Conservation (phyloP, 768 basidiomycete species). For the Termitomyces sp. region DNA sequence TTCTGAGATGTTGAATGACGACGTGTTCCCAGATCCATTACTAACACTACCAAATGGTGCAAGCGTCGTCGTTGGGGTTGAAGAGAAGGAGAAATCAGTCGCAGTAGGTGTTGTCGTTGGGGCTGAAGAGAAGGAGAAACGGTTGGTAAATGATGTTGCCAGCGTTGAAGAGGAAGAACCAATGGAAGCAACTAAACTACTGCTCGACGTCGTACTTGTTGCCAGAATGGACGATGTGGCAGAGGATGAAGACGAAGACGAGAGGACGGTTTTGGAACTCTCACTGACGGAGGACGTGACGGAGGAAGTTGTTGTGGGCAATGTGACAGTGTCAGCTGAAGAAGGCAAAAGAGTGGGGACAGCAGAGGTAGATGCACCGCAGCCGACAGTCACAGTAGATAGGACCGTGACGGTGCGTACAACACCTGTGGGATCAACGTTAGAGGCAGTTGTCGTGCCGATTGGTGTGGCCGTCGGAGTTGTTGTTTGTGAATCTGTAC, state of each 20-base stretch:
- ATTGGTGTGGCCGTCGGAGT: background rate
- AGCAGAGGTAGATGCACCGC: slow-evolving; percentile 8
- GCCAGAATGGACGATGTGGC: background rate
- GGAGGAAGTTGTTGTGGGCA: background rate
- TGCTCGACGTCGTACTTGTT: background rate
- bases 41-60: slow-evolving; percentile 6
- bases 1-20: slow-evolving; percentile 12
- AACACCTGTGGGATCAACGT: slow-evolving; percentile 11
- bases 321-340: background rate
- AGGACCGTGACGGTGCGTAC: slow-evolving; percentile 32
- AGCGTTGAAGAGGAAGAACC: slow-evolving; percentile 1
- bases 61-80: slow-evolving; percentile 8
- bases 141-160: background rate
- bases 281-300: background rate
- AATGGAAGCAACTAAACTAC: slow-evolving; percentile 3
- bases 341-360: slow-evolving; percentile 8
- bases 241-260: background rate
- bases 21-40: slow-evolving; percentile 5
- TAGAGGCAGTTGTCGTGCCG: background rate
- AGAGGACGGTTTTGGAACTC: background rate
- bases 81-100: slow-evolving; percentile 3
- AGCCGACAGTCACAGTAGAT: slow-evolving; percentile 24
- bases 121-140: background rate
- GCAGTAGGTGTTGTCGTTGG: background rate
- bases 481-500: background rate